Evolutionary conservation across 768 basidiomycete species (phyloP).

Genomic region (Tulasnella sp.): DNA sequence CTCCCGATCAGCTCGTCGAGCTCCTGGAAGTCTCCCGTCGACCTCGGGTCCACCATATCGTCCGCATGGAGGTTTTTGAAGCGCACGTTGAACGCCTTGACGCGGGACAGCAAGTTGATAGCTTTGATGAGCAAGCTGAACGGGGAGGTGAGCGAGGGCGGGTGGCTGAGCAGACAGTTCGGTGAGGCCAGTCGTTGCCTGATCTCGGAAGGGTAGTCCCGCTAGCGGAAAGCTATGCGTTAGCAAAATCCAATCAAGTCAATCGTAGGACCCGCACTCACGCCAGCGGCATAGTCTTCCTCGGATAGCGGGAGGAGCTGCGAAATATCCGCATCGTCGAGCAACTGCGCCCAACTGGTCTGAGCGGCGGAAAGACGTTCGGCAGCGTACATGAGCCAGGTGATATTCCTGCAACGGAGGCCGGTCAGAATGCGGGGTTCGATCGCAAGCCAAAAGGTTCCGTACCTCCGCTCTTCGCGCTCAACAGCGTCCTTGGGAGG

Average conservation of each 20-base stretch:
- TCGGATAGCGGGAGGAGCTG: slow-evolving; percentile 55
- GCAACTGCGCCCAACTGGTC: slow-evolving; percentile 57
- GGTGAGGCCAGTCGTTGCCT: slow-evolving; percentile 11
- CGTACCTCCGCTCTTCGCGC: slow-evolving; percentile 43
- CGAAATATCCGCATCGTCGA: slow-evolving; percentile 65
- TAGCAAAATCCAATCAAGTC: background rate
- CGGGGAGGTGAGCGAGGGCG: background rate
- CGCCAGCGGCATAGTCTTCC: slow-evolving; percentile 50
- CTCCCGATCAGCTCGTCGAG: background rate
- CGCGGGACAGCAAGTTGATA: background rate
- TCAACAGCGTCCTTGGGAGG: slow-evolving; percentile 52
- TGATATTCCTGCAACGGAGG: slow-evolving; percentile 41
- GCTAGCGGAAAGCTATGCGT: background rate
- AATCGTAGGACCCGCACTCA: slow-evolving; percentile 24
- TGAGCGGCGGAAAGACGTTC: slow-evolving; percentile 57
- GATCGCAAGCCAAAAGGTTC: background rate
- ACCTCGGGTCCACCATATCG: background rate
- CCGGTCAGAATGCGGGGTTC: background rate
- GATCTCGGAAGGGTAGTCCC: background rate
- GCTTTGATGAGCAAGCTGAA: slow-evolving; percentile 8
- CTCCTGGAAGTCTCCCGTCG: background rate
- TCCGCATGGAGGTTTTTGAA: background rate
- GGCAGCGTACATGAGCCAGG: slow-evolving; percentile 59
- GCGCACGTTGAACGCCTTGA: slow-evolving; percentile 11
- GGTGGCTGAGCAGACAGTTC: background rate